phyloP scores from a whole-genome alignment of 2,329 filamentous ascomycete genomes.

The Monosporascus cannonballus region DNA sequence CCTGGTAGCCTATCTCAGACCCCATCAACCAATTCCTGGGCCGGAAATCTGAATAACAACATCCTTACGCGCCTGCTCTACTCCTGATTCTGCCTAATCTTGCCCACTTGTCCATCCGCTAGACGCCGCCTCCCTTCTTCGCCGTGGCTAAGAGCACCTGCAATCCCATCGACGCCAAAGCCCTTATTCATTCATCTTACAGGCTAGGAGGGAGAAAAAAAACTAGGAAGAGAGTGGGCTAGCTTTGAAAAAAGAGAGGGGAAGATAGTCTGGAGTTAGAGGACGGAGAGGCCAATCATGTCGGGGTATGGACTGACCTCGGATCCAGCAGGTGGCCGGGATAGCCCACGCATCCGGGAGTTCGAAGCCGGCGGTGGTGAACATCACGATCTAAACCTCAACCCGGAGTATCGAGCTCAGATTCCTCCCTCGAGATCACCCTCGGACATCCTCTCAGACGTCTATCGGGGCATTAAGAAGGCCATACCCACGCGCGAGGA shows the following conservation, averaged over 20 bases:
- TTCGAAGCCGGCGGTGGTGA: slow-evolving; percentile 27
- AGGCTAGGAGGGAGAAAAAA: background rate
- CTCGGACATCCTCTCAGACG: slow-evolving; percentile 44
- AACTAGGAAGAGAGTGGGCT: background rate
- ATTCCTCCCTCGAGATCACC: slow-evolving; percentile 29
- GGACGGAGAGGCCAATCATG: slow-evolving; percentile 16
- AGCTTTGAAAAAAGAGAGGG: slow-evolving; percentile 1
- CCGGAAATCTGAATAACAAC: background rate
- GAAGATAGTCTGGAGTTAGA: background rate
- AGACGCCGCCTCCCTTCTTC: background rate
- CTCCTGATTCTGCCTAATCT: background rate
- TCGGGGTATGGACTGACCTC: slow-evolving; percentile 23
- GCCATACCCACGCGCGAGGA: slow-evolving; percentile 39
- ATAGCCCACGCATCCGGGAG: slow-evolving; percentile 32
- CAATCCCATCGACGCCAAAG: background rate
- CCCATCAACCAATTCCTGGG: background rate
- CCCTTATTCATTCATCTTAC: background rate
- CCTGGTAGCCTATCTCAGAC: background rate
- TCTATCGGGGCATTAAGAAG: slow-evolving; percentile 46
- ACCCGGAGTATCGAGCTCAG: slow-evolving; percentile 22
- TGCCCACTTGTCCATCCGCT: background rate
- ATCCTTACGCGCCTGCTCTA: background rate
- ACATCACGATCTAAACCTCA: slow-evolving; percentile 27
- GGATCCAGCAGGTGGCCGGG: slow-evolving; percentile 19
- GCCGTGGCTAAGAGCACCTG: background rate